phyloP scores from a whole-genome alignment of 306 rosid genomes.

The Delonix regia region DNA sequence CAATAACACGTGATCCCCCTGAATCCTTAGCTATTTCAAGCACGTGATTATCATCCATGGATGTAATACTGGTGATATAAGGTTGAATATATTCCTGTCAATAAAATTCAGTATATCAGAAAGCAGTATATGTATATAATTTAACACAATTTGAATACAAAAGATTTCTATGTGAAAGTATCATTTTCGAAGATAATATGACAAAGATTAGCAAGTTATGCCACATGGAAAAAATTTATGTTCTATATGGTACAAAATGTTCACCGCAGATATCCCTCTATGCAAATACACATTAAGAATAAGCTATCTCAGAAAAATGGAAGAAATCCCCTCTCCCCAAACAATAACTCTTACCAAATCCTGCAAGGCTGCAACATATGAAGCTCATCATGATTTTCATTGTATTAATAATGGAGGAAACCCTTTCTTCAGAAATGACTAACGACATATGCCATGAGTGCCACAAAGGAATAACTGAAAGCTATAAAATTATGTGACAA shows the following conservation, averaged over 20 bases:
- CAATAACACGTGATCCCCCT: slow-evolving; percentile 81
- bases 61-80: slow-evolving; percentile 64
- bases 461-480: background rate
- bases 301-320: slow-evolving; percentile 16
- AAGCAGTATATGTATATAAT: slow-evolving; percentile 14
- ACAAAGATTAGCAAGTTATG: background rate
- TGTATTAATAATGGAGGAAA: background rate
- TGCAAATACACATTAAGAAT: background rate
- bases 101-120: slow-evolving; percentile 10
- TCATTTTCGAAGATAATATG: slow-evolving; percentile 13
- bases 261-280: background rate
- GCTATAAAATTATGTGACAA: background rate
- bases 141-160: slow-evolving; percentile 3
- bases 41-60: slow-evolving; percentile 61
- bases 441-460: background rate
- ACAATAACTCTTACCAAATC: background rate
- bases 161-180: background rate
- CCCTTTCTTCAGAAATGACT: slow-evolving; percentile 1
- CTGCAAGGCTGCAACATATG: slow-evolving; percentile 4
- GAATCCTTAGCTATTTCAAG: slow-evolving; percentile 70
- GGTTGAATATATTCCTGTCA: slow-evolving; percentile 74
- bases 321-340: background rate
- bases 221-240: background rate
- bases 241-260: slow-evolving; percentile 3
- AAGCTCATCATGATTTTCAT: slow-evolving; percentile 15